A percentile compares a stretch with the other conserved stretches of the same genome.
phyloP scores from a whole-genome alignment of 768 basidiomycete genomes.

The Boletus patriciae region DNA sequence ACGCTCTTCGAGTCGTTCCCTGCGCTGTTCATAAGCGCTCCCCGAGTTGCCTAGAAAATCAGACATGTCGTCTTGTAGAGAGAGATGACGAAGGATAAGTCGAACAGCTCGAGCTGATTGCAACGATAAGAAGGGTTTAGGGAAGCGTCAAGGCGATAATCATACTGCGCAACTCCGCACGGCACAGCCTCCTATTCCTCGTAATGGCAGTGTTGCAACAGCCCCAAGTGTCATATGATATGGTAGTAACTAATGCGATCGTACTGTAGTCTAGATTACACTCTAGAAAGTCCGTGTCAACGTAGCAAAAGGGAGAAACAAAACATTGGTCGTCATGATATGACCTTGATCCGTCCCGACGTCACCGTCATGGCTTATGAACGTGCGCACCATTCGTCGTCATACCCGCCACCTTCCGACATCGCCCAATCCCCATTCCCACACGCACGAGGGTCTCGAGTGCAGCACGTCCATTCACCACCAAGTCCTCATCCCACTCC shows the following conservation, averaged over 20 bases:
- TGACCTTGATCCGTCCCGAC: not conserved
- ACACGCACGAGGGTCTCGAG: slow-evolving; percentile 88
- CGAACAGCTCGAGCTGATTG: not conserved
- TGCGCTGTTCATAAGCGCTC: slow-evolving; percentile 5
- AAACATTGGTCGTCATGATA: not conserved
- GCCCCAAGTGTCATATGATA: not conserved
- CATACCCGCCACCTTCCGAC: slow-evolving; percentile 10
- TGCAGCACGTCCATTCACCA: slow-evolving; percentile 81
- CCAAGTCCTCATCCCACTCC: slow-evolving; percentile 89
- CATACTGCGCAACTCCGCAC: too few relatives aligned
- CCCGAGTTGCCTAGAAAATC: slow-evolving; percentile 1
- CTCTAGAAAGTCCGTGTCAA: not conserved
- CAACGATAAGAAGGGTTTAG: slow-evolving; percentile 5
- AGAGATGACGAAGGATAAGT: too few relatives aligned
- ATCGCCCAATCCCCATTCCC: slow-evolving; percentile 77
- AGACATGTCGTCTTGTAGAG: slow-evolving; percentile 13
- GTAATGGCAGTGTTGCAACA: not conserved
- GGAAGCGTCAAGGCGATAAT: too few relatives aligned
- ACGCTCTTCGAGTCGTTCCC: slow-evolving; percentile 13
- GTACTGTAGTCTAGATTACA: not conserved
- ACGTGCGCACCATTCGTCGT: slow-evolving; percentile 8
- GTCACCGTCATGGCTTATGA: slow-evolving; percentile 1
- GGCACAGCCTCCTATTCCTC: slow-evolving; percentile 5
- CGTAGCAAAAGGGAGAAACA: not conserved
- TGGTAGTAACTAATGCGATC: not conserved